Evolutionary conservation across 1,284 basidiomycete species (phyloP).

Genomic region (Ganoderma leucocontextum): DNA sequence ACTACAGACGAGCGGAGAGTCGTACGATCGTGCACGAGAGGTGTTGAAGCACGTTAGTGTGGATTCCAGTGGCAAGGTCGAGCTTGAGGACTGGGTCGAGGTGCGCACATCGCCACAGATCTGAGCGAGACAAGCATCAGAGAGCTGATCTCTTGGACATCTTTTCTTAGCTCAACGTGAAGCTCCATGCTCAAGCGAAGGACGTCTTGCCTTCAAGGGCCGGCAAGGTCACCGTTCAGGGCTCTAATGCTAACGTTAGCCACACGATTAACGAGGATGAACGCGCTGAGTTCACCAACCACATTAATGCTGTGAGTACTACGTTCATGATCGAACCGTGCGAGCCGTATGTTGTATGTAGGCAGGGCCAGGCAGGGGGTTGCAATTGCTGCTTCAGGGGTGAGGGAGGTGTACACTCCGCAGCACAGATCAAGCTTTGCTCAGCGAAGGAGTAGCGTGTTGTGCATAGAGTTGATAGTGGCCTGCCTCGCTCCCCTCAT

Average conservation of each 20-base stretch:
- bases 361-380: not conserved
- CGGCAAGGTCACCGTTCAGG: conserved; percentile 94
- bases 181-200: conserved; percentile 69
- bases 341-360: no score
- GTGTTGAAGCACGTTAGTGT: conserved; percentile 96
- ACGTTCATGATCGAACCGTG: conserved; percentile 4
- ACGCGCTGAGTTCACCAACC: conserved; percentile 93
- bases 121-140: not conserved
- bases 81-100: conserved; percentile 98
- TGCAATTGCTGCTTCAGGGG: conserved; percentile 3
- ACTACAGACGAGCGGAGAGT: conserved; percentile 81
- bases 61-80: conserved; percentile 95
- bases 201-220: conserved; percentile 74
- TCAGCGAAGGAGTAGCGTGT: not conserved
- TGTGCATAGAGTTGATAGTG: not conserved
- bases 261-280: conserved; percentile 99
- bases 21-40: conserved; percentile 91
- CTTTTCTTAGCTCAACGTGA: conserved; percentile 75
- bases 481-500: not conserved
- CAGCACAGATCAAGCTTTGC: not conserved
- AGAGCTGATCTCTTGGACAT: conserved; percentile 1
- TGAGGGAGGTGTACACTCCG: not conserved
- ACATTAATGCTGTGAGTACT: conserved; percentile 87
- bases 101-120: conserved; percentile 50
- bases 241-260: conserved; percentile 94